Evolutionary conservation across 2,329 filamentous ascomycete species (phyloP).

Genomic region (Aureobasidium sp.): DNA sequence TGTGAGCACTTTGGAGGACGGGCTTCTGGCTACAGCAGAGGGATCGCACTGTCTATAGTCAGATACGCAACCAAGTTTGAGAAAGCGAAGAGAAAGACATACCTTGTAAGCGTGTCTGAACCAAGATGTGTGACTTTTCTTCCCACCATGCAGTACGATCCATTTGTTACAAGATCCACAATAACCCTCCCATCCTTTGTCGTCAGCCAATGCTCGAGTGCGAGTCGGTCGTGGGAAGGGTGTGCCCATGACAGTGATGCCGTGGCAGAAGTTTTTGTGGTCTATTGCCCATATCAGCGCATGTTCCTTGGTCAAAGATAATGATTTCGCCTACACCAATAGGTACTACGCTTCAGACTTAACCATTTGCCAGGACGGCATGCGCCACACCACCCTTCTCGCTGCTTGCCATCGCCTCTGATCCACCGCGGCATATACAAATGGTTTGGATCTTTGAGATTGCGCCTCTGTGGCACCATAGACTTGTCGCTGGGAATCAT

Average conservation of each 20-base stretch:
- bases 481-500: neutral
- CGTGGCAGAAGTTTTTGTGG: constrained; percentile 15
- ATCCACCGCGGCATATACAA: constrained; percentile 13
- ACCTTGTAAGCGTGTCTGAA: constrained; percentile 16
- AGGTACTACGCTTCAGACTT: constrained; percentile 14
- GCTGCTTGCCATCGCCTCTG: constrained; percentile 7
- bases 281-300: neutral
- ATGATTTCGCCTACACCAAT: constrained; percentile 5
- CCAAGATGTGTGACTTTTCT: constrained; percentile 14
- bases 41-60: neutral
- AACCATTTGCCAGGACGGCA: constrained; percentile 16
- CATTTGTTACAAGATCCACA: constrained; percentile 7
- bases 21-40: neutral
- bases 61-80: neutral
- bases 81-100: neutral
- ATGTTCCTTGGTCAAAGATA: neutral
- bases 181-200: constrained; percentile 9
- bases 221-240: constrained; percentile 6
- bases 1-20: neutral
- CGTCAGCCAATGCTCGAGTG: neutral
- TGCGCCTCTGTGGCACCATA: constrained; percentile 7
- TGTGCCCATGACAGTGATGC: constrained; percentile 12
- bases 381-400: constrained; percentile 13
- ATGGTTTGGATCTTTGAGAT: constrained; percentile 3
- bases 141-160: constrained; percentile 6